Evolutionary conservation across 1,139 yeast species (phyloP).

Genomic region (Saccharomyces hybrid): DNA sequence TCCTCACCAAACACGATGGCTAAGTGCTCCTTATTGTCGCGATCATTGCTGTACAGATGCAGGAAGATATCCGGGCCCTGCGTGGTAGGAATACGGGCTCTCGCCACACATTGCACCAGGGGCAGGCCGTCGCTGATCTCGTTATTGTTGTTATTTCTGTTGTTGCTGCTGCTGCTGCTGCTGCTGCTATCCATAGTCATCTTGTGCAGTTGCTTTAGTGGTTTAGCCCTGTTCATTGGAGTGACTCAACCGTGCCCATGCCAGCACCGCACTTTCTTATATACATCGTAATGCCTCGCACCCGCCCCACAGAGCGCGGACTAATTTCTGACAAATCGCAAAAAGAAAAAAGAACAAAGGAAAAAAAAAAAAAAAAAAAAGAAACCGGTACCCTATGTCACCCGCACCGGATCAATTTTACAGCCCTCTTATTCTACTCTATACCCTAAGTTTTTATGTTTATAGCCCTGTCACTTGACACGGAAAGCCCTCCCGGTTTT

Average conservation of each 20-base stretch:
- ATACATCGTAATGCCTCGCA: neutral
- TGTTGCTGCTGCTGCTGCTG: neutral
- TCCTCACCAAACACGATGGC: conserved; percentile 97
- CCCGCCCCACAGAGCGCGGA: neutral
- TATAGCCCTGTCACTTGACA: neutral
- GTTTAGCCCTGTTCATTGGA: neutral
- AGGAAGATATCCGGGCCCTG: conserved; percentile 72
- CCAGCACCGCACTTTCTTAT: neutral
- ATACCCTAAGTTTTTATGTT: too few relatives aligned
- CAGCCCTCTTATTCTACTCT: too few relatives aligned
- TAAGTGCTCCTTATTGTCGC: conserved; percentile 88
- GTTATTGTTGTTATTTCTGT: neutral
- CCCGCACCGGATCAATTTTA: too few relatives aligned
- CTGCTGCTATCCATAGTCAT: neutral
- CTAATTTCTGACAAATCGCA: neutral
- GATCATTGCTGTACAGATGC: conserved; percentile 78
- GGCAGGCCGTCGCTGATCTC: conserved; percentile 40
- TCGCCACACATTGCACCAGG: conserved; percentile 71
- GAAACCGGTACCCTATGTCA: too few relatives aligned
- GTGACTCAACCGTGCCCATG: neutral
- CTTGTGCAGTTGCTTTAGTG: neutral
- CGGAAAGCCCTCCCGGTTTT: neutral
- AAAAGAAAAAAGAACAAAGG: neutral
- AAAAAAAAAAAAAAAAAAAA: neutral
- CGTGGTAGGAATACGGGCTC: conserved; percentile 48